Percentiles rank a stretch among this genome's conserved stretches.
Evolutionary conservation across 352 stramenopile species (phyloP).

Genomic region (Pseudoperonospora humuli): DNA sequence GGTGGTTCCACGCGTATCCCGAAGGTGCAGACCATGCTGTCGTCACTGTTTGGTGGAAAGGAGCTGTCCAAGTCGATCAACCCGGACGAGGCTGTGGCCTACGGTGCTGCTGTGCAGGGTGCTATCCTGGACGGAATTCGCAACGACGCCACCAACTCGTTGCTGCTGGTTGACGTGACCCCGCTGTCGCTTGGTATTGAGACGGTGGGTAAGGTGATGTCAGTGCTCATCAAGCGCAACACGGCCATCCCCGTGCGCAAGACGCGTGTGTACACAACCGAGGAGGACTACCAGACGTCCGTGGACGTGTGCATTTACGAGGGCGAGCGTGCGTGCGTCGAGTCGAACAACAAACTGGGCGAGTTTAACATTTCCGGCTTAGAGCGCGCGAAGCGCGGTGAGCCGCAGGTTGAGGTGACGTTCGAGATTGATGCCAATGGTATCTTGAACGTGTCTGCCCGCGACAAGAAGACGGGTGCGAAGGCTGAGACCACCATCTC

Average conservation of each 20-base stretch:
- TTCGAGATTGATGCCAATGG: constrained; percentile 91
- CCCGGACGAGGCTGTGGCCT: constrained; percentile 74
- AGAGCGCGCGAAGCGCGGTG: constrained; percentile 77
- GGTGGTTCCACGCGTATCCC: constrained; percentile 55
- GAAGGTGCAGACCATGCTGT: constrained; percentile 58
- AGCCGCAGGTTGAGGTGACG: constrained; percentile 87
- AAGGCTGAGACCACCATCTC: constrained; percentile 65
- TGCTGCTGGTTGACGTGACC: constrained; percentile 87
- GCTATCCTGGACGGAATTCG: constrained; percentile 60
- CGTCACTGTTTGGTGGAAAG: constrained; percentile 47
- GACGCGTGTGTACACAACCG: constrained; percentile 62
- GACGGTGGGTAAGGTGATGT: constrained; percentile 86
- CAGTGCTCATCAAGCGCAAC: constrained; percentile 83
- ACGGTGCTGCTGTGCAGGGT: constrained; percentile 61
- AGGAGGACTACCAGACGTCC: constrained; percentile 77
- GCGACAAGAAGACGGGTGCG: constrained; percentile 77
- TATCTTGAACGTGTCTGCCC: constrained; percentile 86
- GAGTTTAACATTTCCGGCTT: constrained; percentile 89
- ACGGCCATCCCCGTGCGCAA: constrained; percentile 84
- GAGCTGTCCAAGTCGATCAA: constrained; percentile 68
- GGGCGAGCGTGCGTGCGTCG: constrained; percentile 81
- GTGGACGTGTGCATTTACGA: constrained; percentile 86
- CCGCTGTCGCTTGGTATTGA: constrained; percentile 86
- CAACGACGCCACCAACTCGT: constrained; percentile 76
- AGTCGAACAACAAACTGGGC: constrained; percentile 90